Evolutionary conservation across 1,284 basidiomycete genomes (phyloP).

Genomic region (Heliocybe sulcata): DNA sequence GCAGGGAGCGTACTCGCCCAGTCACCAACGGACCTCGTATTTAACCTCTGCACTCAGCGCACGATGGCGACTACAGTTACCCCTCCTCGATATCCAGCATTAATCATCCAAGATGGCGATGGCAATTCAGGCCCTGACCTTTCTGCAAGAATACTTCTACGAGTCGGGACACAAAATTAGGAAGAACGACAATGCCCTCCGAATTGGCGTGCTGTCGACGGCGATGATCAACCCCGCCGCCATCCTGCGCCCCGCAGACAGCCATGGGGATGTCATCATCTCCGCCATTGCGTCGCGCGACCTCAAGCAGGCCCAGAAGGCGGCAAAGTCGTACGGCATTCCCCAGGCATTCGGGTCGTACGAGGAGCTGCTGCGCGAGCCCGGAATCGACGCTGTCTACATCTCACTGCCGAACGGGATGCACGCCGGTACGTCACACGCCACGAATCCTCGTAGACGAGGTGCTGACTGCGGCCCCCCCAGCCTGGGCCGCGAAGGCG

Average conservation of each 20-base stretch:
- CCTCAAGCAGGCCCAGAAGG: slow-evolving; percentile 16
- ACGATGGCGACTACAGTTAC: too few relatives aligned
- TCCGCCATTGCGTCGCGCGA: slow-evolving; percentile 23
- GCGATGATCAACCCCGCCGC: slow-evolving; percentile 23
- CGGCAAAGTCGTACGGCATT: slow-evolving; percentile 22
- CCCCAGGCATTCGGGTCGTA: slow-evolving; percentile 13
- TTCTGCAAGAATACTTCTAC: not conserved
- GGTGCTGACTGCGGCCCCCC: not conserved
- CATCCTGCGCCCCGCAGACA: slow-evolving; percentile 18
- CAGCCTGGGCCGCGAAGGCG: slow-evolving; percentile 21
- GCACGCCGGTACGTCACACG: slow-evolving; percentile 8
- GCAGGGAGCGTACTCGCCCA: too few relatives aligned
- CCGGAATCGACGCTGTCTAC: slow-evolving; percentile 18
- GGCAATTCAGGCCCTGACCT: not conserved
- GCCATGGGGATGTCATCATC: slow-evolving; percentile 19
- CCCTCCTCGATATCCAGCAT: not conserved
- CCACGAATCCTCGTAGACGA: slow-evolving; percentile 9
- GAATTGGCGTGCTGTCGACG: slow-evolving; percentile 23
- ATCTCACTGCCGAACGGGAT: slow-evolving; percentile 22
- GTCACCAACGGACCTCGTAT: too few relatives aligned
- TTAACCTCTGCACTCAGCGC: too few relatives aligned
- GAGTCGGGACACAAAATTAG: not conserved
- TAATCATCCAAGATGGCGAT: not conserved
- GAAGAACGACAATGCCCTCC: slow-evolving; percentile 9
- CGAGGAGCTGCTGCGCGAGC: slow-evolving; percentile 21